Evolutionary conservation across 306 rosid genomes (phyloP).

Genomic region (Vigna trinervia): DNA sequence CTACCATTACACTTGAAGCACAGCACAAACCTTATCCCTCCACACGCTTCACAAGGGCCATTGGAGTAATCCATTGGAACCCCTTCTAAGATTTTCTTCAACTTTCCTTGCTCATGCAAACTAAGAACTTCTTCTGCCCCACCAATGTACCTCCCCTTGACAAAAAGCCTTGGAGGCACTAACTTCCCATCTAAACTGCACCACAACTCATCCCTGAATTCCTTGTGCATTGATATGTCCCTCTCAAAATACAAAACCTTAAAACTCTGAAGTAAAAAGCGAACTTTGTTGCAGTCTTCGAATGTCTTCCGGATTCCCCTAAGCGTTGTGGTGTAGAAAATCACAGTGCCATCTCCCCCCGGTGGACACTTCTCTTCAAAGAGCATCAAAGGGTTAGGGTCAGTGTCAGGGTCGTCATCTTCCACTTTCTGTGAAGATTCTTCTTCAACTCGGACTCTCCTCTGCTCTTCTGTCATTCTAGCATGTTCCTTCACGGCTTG

Average conservation of each 20-base stretch:
- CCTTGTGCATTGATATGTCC: constrained; percentile 83
- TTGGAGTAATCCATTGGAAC: constrained; percentile 56
- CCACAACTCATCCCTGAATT: constrained; percentile 78
- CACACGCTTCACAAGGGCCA: constrained; percentile 77
- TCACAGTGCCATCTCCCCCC: constrained; percentile 64
- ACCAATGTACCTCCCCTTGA: constrained; percentile 78
- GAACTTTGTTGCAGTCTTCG: constrained; percentile 77
- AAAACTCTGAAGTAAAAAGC: constrained; percentile 78
- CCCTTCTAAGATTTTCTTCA: constrained; percentile 61
- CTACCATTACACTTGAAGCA: constrained; percentile 87
- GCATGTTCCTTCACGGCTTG: constrained; percentile 62
- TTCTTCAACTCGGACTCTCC: constrained; percentile 38
- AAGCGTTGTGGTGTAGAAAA: constrained; percentile 83
- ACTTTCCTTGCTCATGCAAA: constrained; percentile 81
- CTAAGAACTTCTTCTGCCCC: constrained; percentile 78
- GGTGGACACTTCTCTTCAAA: constrained; percentile 80
- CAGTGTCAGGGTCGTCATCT: constrained; percentile 28
- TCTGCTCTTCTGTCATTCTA: constrained; percentile 57
- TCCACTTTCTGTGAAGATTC: constrained; percentile 46
- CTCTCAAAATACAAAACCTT: constrained; percentile 70
- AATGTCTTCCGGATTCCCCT: constrained; percentile 83
- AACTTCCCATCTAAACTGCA: constrained; percentile 50
- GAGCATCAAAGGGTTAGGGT: constrained; percentile 45
- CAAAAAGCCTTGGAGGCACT: constrained; percentile 83
- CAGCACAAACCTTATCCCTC: constrained; percentile 72